Percentiles rank a stretch among this genome's conserved stretches.
Evolutionary conservation across 345 rosid genomes (phyloP).

Genomic region (Populus davidiana): DNA sequence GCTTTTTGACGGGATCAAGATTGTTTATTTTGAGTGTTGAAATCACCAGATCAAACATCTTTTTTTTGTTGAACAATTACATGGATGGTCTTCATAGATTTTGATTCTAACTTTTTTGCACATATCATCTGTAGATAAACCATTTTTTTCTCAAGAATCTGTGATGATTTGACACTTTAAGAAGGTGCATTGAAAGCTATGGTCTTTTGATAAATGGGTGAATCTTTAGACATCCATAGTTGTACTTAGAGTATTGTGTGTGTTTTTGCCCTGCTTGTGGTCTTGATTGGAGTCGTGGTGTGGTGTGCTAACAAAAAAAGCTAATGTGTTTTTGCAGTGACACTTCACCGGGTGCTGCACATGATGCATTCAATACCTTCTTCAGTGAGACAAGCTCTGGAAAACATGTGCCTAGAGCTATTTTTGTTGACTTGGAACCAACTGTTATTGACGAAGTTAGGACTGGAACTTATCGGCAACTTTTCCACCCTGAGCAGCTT

Average conservation of each 20-base stretch:
- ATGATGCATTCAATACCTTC: constrained; percentile 43
- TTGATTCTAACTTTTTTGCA: not conserved
- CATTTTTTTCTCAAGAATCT: not conserved
- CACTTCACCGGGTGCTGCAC: constrained; percentile 22
- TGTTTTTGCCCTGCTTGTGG: not conserved
- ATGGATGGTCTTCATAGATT: not conserved
- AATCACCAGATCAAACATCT: not conserved
- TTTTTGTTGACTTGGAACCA: constrained; percentile 37
- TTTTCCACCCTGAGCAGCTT: constrained; percentile 39
- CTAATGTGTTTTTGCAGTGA: constrained; percentile 24
- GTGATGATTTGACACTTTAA: not conserved
- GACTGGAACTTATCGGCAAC: constrained; percentile 30
- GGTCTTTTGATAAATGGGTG: not conserved
- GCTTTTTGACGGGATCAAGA: not conserved
- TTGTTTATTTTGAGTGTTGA: not conserved
- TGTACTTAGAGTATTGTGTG: not conserved
- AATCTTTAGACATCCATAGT: not conserved
- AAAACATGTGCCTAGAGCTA: constrained; percentile 38
- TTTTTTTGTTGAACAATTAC: not conserved
- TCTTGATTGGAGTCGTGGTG: not conserved
- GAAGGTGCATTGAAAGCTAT: not conserved
- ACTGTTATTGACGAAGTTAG: constrained; percentile 39
- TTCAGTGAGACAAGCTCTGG: constrained; percentile 40
- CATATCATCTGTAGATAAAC: not conserved
- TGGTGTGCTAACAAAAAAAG: constrained; percentile 2